Conservation (phyloP, 2,329 filamentous ascomycete genomes). For the Aspergillus novofumigatus region DNA sequence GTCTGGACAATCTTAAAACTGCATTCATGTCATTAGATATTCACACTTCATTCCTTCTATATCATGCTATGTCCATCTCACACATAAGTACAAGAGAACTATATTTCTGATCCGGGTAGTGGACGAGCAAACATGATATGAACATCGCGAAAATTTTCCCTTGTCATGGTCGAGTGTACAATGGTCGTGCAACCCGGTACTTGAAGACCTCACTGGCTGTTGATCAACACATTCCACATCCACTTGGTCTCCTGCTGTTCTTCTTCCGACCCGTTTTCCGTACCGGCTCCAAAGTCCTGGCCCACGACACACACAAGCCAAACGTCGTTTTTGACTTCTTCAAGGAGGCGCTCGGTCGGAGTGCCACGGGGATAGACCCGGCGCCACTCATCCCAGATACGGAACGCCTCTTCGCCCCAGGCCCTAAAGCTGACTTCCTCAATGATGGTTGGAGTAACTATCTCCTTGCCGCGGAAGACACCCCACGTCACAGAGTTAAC, state of each 20-base stretch:
- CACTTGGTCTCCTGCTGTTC: constrained; percentile 37
- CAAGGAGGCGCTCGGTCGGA: constrained; percentile 67
- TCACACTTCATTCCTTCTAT: neutral
- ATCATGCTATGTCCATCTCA: neutral
- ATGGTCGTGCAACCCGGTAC: too few relatives aligned
- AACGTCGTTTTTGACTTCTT: constrained; percentile 61
- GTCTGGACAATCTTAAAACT: too few relatives aligned
- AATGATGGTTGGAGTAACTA: constrained; percentile 93
- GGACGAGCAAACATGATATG: neutral
- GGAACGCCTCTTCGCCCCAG: constrained; percentile 94
- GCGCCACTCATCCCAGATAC: constrained; percentile 92
- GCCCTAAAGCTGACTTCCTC: constrained; percentile 90
- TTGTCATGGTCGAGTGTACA: too few relatives aligned
- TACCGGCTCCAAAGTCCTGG: constrained; percentile 43
- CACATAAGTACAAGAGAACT: neutral
- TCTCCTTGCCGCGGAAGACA: constrained; percentile 91
- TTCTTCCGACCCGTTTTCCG: constrained; percentile 33
- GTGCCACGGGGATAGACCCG: constrained; percentile 76
- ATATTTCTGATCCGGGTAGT: neutral
- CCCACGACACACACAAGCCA: constrained; percentile 76
- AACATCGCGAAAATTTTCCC: too few relatives aligned
- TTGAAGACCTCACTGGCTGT: constrained; percentile 16
- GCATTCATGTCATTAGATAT: too few relatives aligned
- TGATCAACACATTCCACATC: constrained; percentile 38
- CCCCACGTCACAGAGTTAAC: constrained; percentile 98